Evolutionary conservation across 129 eudicot species (phyloP), one percentile per base, ranked within the genome.

Genomic region (Tagetes erecta): DNA sequence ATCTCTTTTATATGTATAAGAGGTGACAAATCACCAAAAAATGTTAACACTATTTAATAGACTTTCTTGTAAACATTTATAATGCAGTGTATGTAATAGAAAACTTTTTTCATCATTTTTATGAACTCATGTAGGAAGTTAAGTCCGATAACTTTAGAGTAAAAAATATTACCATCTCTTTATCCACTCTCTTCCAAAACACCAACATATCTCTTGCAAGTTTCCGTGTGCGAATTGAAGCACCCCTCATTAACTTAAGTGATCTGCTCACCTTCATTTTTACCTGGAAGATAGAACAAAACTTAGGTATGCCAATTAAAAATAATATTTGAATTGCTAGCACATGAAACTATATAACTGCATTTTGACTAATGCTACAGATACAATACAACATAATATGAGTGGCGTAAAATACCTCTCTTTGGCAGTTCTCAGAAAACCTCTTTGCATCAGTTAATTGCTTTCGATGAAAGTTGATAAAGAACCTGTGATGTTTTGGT

Each of bases 221-320:
- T 82, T 88, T 94, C 83, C 99, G 89, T 79, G 99, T 88, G 30
- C 97, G 88, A 62, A 91, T 88, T 36, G 87, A 83, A 75, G 97
- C 97, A 78, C 94, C 91, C 81, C 89, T 94, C 99, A 91, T 94
- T 82, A 94, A 76, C 75, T 88, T 91, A 49, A 90, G 97, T 49
- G 99, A 94, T 82, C 99, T 86, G 79, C 96, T 91, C 52, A 88
- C 96, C 76, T 94, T 94, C 96, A 94, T 77, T 82, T 94, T 94
- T 52, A 93, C 98, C 98, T 93, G 84, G 65, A 58, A 70, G 45
- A 55, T 72, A 71, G 64, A 64, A 68, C 66, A 42, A 62, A 37
- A 35, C 5, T 34, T 70, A 6, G 66, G 78, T 55, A 78, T 72
- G 62, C 41, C 73, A 69, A 3, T 70, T 11, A 7, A 36, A 60